These are phyloP conservation scores for Angomonas ambiguus DNA, from an alignment of 208 protist species.

Conservation along the genomic window DNA sequence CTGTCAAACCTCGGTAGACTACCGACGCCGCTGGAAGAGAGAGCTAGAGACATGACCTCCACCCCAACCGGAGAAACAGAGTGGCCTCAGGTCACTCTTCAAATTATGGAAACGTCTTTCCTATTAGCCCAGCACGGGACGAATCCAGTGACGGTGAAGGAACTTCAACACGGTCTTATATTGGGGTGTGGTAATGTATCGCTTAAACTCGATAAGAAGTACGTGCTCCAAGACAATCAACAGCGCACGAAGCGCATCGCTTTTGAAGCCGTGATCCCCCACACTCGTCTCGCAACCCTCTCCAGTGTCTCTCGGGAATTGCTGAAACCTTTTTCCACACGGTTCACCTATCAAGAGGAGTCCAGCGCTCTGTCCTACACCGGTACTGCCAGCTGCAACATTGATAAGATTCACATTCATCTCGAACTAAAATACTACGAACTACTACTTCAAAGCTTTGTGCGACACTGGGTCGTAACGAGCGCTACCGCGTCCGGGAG, in stretches of 20 bases:
- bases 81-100: neutral
- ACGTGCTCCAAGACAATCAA: neutral
- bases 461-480: constrained; percentile 23
- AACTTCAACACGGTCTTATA: constrained; percentile 26
- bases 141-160: constrained; percentile 7
- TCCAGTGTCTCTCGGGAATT: constrained; percentile 12
- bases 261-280: constrained; percentile 13
- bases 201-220: constrained; percentile 8
- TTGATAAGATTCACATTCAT: constrained; percentile 26
- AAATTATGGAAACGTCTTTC: constrained; percentile 8
- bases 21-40: constrained; percentile 28
- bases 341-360: neutral
- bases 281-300: constrained; percentile 15
- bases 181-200: constrained; percentile 7
- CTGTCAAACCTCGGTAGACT: constrained; percentile 14
- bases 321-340: constrained; percentile 14
- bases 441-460: constrained; percentile 32
- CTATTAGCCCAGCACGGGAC: constrained; percentile 28
- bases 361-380: neutral
- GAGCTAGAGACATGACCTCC: neutral
- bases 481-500: neutral
- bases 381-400: constrained; percentile 9
- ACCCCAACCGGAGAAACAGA: neutral
- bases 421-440: constrained; percentile 43
- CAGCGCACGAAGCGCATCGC: neutral